Evolutionary conservation across 2,329 filamentous ascomycete genomes (phyloP), one percentile per base, ranked within the genome.

Genomic region (Orbilia ellipsospora): DNA sequence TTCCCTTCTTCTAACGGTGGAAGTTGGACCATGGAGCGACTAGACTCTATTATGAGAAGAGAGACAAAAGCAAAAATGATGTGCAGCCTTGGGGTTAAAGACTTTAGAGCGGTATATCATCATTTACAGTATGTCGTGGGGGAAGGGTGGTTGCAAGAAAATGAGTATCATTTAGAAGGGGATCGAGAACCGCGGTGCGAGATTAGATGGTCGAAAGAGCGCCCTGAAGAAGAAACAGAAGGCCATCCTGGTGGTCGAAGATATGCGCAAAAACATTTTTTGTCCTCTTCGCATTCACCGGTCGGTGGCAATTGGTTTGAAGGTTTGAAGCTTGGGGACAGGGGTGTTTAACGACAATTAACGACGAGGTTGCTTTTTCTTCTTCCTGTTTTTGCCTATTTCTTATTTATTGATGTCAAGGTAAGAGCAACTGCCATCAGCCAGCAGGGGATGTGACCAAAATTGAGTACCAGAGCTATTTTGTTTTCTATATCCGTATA

Each of bases 131-230:
- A 20, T 10, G 13, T 59, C 13, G 8, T 75, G 0, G 64, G 72
- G 6, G 72, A 75, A 2, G 72, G 72, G 4, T 75, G 72, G 72
- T 20, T 75, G 8, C 4, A 36, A 26, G 72, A 75, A 12, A 51
- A 8, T 20, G 23, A 51, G 23, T 59, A 51, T 23, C 12, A 31
- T 3, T 3, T 50, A n/a, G 8, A 31, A 28, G 40, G 42, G 5
- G 55, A 72, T 0, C 16, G 26, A 10, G 45, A 18, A 28, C 44
- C 18, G n/a, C 55, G 55, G n/a, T 54, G 18, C 5, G 60, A 65
- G 15, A 60, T 72, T 18, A 57, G 31, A n/a, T 72, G 67, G 67
- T 28, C 60, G 4, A 45, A 44, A 23, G 23, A 45, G 10, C 13
- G 16, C 12, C 67, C 67, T 4, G 44, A 52, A 18, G 40, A 50